phyloP scores from a whole-genome alignment of 108 stramenopile genomes.

The Fragilaria crotonensis region DNA sequence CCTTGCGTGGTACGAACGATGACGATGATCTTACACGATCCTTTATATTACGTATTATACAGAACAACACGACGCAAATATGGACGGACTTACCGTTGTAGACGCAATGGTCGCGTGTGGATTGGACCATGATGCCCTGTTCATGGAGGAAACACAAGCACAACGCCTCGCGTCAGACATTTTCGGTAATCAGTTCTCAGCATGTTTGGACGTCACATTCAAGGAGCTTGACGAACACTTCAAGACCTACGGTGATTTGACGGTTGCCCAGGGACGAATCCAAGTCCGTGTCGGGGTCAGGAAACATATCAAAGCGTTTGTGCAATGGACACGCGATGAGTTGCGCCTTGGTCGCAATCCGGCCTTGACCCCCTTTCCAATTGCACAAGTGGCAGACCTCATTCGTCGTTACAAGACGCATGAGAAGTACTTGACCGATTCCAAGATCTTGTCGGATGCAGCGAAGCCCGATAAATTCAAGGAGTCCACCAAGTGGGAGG shows the following conservation, averaged over 20 bases:
- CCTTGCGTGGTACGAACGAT: too few relatives aligned
- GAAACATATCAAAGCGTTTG: slow-evolving; percentile 1
- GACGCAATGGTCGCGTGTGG: slow-evolving; percentile 5
- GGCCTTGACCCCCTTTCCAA: background rate
- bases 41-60: too few relatives aligned
- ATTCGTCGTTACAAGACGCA: slow-evolving; percentile 4
- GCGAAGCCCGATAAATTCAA: slow-evolving; percentile 2
- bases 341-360: background rate
- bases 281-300: slow-evolving; percentile 1
- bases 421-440: background rate
- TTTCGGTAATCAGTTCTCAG: slow-evolving; percentile 1
- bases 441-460: background rate
- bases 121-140: background rate
- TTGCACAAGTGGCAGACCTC: background rate
- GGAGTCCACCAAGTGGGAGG: slow-evolving; percentile 1
- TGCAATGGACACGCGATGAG: slow-evolving; percentile 5
- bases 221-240: background rate
- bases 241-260: background rate
- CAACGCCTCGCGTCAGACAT: slow-evolving; percentile 2
- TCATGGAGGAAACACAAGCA: slow-evolving; percentile 1
- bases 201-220: slow-evolving; percentile 1
- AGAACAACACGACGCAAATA: too few relatives aligned
- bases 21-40: too few relatives aligned
- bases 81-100: slow-evolving; percentile 2
- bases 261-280: slow-evolving; percentile 4